phyloP scores from a whole-genome alignment of 108 stramenopile genomes.

The Cyclotella cryptica region DNA sequence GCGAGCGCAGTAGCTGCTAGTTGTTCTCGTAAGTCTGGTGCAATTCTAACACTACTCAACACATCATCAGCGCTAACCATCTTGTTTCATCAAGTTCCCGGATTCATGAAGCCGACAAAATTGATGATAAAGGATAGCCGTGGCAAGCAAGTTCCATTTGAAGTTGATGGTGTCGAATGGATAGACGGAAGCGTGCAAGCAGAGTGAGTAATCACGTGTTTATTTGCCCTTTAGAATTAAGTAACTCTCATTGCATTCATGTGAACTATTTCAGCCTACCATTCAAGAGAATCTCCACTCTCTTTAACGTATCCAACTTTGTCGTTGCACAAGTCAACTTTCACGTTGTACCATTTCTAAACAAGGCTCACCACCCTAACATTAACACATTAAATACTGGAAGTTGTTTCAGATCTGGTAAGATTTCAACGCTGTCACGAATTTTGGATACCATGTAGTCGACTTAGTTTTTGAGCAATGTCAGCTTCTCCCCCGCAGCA shows the following conservation, averaged over 20 bases:
- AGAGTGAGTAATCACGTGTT: slow-evolving; percentile 47
- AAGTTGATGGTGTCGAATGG: slow-evolving; percentile 95
- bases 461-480: not conserved
- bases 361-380: slow-evolving; percentile 86
- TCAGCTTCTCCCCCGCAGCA: slow-evolving; percentile 41
- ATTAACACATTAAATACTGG: slow-evolving; percentile 75
- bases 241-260: not conserved
- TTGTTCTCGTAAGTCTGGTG: slow-evolving; percentile 63
- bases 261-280: slow-evolving; percentile 54
- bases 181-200: slow-evolving; percentile 95
- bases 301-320: slow-evolving; percentile 91
- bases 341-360: slow-evolving; percentile 90
- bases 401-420: slow-evolving; percentile 72
- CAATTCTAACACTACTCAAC: not conserved
- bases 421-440: not conserved
- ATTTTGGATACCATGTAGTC: not conserved
- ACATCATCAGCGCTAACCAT: not conserved
- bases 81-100: slow-evolving; percentile 59
- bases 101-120: slow-evolving; percentile 91
- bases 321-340: slow-evolving; percentile 94
- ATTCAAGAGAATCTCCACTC: slow-evolving; percentile 90
- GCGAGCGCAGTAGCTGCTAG: slow-evolving; percentile 90
- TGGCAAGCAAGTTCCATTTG: slow-evolving; percentile 87
- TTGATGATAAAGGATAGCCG: slow-evolving; percentile 82
- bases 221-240: not conserved